Evolutionary conservation across 2,329 filamentous ascomycete genomes (phyloP), one percentile per base, ranked within the genome.

Genomic region (Colletotrichum scovillei): DNA sequence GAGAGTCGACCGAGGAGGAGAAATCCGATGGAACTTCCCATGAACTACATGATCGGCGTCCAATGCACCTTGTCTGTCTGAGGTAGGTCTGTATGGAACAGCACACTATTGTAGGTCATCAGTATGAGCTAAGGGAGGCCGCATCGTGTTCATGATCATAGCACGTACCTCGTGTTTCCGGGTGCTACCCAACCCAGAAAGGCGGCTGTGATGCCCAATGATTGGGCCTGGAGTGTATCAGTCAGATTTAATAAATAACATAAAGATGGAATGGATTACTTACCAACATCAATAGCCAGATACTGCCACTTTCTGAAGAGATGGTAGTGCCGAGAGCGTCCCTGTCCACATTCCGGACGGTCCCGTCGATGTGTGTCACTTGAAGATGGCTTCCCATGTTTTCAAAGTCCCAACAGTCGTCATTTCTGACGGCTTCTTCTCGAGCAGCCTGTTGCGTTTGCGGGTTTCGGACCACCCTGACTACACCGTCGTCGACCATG

Each of bases 11-110:
- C 70, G 22, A 73, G 52, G 19, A 73, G 58, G 8, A 72, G 57
- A 72, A 84, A 83, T 24, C 82, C 82, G 64, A 85, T 79, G 59
- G 80, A 81, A n/a, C 77, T 78, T 14, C 82, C 82, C 69, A 85
- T 78, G 2, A 82, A 83, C 80, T 81, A 85, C 67, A 81, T 78
- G 28, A 79, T 82, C 11, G 80, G 77, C 5, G 80, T 79, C 81
- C 81, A 81, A 73, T 67, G 75, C 72, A 83, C 82, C 38, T 80
- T 75, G 28, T 75, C 67, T 4, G 80, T 81, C 63, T 77, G 77
- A 1, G 80, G 80, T 35, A 82, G 75, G 62, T 82, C 80, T 28
- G 76, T 77, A 42, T 82, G 80, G 75, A 82, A 49, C 42, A 49
- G 42, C 42, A 49, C 81, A 32, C 80, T 78, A 9, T 75, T 46